Base-by-base conservation (phyloP, 257 asterid species). In the Nicotiana benthamiana region DNA sequence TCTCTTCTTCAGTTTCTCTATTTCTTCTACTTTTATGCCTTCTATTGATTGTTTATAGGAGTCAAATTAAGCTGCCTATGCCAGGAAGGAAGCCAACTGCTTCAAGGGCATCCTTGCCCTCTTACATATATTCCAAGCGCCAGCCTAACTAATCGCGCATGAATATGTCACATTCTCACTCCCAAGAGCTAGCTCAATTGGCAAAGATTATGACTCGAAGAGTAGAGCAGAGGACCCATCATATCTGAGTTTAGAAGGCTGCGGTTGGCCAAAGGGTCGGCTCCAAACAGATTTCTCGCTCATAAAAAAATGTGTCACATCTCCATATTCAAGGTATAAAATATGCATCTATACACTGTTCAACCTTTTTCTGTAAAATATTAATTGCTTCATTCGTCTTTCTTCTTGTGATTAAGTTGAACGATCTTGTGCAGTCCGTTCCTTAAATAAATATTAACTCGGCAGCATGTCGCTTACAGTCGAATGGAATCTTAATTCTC, bases 21-120 rank as follows among this genome's bases (percentile, higher is more conserved):
- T 89, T 89, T 82, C 75, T 82, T 66, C 27, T 85, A 67, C 92
- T 92, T 76, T 82, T 82, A 20, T 84, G 82, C 43, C 83, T 90
- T 80, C 80, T 90, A 80, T 74, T 85, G 15, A 51, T 90, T 82
- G 94, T 92, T 65, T 87, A 90, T 75, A 79, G 75, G 68, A 83
- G 89, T 80, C 91, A 90, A 80, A 77, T 92, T 81, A 92, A 87
- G 89, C 75, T 92, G 80, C 98, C 97, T 4, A 86, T 93, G 91
- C 87, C 79, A 40, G 87, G 90, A 80, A 88, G 91, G 85, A 88
- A 85, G 85, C 53, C 62, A 30, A 75, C 70, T 68, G 68, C 77
- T 65, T 52, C 80, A 80, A 82, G 92, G 82, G 43, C 91, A 57
- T 80, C 90, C 20, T 75, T 91, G 85, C 94, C 94, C 11, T 87